These are phyloP conservation scores for Phytopythium kandeliae DNA, from an alignment of 352 stramenopile genomes.

Conservation along the genomic window DNA sequence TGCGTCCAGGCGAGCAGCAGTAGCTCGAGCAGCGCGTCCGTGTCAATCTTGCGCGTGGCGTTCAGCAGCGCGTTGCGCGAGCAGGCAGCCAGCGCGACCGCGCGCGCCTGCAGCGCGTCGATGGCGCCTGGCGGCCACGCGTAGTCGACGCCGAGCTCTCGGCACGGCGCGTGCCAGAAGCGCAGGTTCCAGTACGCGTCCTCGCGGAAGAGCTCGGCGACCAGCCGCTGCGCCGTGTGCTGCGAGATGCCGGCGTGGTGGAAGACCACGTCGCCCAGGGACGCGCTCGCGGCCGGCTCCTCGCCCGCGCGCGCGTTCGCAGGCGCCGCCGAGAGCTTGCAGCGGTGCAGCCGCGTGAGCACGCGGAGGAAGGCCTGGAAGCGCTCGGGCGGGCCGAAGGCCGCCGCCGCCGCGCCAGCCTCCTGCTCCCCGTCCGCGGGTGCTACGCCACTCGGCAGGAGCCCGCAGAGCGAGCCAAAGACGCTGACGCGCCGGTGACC, in stretches of 20 bases:
- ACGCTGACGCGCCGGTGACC: slow-evolving; percentile 46
- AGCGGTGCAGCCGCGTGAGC: slow-evolving; percentile 51
- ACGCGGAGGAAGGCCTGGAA: slow-evolving; percentile 63
- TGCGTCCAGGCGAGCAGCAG: slow-evolving; percentile 58
- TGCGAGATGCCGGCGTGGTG: slow-evolving; percentile 62
- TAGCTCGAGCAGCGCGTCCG: slow-evolving; percentile 63
- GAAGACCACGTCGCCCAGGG: slow-evolving; percentile 53
- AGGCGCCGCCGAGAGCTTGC: slow-evolving; percentile 29
- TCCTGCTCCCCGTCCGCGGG: background rate
- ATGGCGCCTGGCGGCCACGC: slow-evolving; percentile 42
- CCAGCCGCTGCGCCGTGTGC: slow-evolving; percentile 43
- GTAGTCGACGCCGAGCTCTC: slow-evolving; percentile 47
- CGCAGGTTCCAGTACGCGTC: slow-evolving; percentile 79
- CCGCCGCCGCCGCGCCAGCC: slow-evolving; percentile 3
- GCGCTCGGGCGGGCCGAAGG: slow-evolving; percentile 67
- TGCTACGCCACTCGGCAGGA: slow-evolving; percentile 11
- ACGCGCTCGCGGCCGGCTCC: slow-evolving; percentile 2
- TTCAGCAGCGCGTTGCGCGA: slow-evolving; percentile 52
- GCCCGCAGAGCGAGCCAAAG: slow-evolving; percentile 57
- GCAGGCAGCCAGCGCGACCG: slow-evolving; percentile 26
- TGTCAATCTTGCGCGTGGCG: slow-evolving; percentile 65
- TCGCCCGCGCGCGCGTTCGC: slow-evolving; percentile 22
- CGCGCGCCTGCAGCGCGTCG: slow-evolving; percentile 59
- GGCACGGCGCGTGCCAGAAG: slow-evolving; percentile 60
- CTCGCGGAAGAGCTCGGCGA: slow-evolving; percentile 62